Base-by-base conservation (phyloP, 768 basidiomycete species). In the Stropharia rugosoannulata region DNA sequence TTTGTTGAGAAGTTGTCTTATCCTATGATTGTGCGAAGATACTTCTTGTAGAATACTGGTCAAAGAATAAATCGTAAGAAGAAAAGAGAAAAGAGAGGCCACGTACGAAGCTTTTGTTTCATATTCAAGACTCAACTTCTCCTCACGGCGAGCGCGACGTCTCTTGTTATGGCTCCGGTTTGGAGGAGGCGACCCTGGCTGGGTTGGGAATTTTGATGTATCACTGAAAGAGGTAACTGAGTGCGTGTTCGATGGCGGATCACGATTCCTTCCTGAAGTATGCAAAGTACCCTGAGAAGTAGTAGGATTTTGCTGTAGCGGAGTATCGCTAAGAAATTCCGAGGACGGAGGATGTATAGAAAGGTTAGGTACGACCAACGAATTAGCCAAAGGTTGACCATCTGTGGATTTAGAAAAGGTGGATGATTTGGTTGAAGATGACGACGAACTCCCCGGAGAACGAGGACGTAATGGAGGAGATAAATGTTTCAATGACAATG, bases 1-100 rank as follows among this genome's bases (percentile, higher is more conserved):
- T 53, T 82, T 81, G 61, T 89, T 85, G 25, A 90, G 73, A 25
- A 88, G 73, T 61, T 88, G 85, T 35, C 89, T 81, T 38, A 87
- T 82, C 51, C 83, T 76, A 54, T 83, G 78, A 58, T 93, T 93
- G 62, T 88, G 84, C 11, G 75, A 68, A 50, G 73, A 73, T 10
- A 81, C 69, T 47, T 85, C 81, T 49, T 85, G 82, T 27, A 93
- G 70, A 13, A 86, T 71, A 53, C 90, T 91, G 61, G 1, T 32
- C 9, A 53, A 1, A 50, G 25, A 29, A 40, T 13, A 29, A 29
- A 40, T 49, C 29, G 58, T 38, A 37, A 47, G 22, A 48, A 43
- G n/a, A 50, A 9, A 47, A 25, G 39, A 58, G 25, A 59, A 41
- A 46, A 32, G 15, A 32, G 40, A 41, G 38, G 22, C 22, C 39